Conservation (phyloP, 139 green algal genomes). For the Tetratostichococcus sp. region DNA sequence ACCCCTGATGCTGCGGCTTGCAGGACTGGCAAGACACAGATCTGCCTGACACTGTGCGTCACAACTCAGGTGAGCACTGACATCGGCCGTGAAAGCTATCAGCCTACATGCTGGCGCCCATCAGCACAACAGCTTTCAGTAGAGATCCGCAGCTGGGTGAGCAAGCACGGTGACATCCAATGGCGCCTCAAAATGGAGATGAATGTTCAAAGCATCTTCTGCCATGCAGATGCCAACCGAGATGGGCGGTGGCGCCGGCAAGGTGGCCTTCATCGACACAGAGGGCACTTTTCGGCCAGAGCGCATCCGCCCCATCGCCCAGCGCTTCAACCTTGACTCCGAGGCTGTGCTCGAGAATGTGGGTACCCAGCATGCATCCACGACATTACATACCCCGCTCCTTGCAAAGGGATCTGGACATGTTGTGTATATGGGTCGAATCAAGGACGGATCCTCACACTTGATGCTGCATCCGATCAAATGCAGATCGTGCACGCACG, state of each 20-base stretch:
- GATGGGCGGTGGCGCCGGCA: constrained; percentile 53
- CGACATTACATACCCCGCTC: no score
- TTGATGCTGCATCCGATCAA: no score
- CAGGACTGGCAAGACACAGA: constrained; percentile 77
- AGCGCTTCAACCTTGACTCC: constrained; percentile 72
- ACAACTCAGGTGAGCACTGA: constrained; percentile 54
- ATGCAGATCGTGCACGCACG: constrained; percentile 64
- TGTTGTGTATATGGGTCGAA: no score
- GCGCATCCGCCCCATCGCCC: constrained; percentile 76
- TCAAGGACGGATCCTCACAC: no score
- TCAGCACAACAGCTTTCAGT: no score
- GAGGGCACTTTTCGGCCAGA: constrained; percentile 90
- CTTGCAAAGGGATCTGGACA: no score
- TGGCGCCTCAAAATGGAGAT: no score
- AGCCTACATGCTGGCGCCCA: no score
- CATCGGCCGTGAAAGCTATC: no score
- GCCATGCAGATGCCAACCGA: constrained; percentile 44
- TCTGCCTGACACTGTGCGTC: constrained; percentile 83
- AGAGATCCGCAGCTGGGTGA: no score
- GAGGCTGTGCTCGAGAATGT: constrained; percentile 78
- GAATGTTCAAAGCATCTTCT: no score
- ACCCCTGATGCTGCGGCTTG: neutral
- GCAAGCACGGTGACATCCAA: no score
- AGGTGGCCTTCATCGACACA: constrained; percentile 88
- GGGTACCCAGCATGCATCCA: constrained; percentile 2